A percentile compares a stretch with the other conserved stretches of the same genome.
Evolutionary conservation across 2,329 filamentous ascomycete genomes (phyloP).

Genomic region (Verticillium nonalfalfae): DNA sequence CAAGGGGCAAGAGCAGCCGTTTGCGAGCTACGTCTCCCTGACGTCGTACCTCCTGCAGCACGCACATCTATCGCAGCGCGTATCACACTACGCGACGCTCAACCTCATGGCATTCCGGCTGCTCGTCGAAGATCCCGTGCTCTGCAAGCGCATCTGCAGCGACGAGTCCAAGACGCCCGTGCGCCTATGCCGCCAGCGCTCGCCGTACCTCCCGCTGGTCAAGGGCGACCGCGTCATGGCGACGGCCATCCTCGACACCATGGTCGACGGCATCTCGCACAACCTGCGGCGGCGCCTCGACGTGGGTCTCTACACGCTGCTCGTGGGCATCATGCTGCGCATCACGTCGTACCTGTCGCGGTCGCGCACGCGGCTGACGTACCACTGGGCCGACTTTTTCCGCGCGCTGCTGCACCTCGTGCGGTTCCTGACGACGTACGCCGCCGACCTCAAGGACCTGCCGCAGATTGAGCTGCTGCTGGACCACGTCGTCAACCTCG

Average conservation of each 20-base stretch:
- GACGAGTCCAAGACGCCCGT: conserved; percentile 69
- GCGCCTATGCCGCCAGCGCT: conserved; percentile 81
- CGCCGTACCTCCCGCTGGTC: conserved; percentile 74
- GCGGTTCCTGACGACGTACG: conserved; percentile 85
- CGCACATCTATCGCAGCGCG: conserved; percentile 74
- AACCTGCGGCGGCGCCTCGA: conserved; percentile 84
- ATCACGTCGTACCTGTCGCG: conserved; percentile 79
- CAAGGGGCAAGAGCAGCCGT: conserved; percentile 63
- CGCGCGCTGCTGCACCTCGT: conserved; percentile 80
- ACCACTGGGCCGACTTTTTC: conserved; percentile 97
- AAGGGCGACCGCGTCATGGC: conserved; percentile 67
- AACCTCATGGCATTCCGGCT: conserved; percentile 81
- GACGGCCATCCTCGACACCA: conserved; percentile 73
- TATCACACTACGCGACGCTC: conserved; percentile 77
- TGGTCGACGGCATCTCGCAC: conserved; percentile 89
- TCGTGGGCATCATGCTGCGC: conserved; percentile 74
- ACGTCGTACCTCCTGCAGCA: conserved; percentile 93
- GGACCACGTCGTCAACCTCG: conserved; percentile 70
- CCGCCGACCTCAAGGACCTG: conserved; percentile 64
- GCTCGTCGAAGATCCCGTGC: conserved; percentile 74
- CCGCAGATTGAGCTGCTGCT: conserved; percentile 68
- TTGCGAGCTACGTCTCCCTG: conserved; percentile 78
- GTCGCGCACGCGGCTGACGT: conserved; percentile 71
- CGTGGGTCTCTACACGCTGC: conserved; percentile 75
- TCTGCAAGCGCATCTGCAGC: conserved; percentile 80